phyloP scores from a whole-genome alignment of 2,329 filamentous ascomycete species.

The Penicillium polonicum region DNA sequence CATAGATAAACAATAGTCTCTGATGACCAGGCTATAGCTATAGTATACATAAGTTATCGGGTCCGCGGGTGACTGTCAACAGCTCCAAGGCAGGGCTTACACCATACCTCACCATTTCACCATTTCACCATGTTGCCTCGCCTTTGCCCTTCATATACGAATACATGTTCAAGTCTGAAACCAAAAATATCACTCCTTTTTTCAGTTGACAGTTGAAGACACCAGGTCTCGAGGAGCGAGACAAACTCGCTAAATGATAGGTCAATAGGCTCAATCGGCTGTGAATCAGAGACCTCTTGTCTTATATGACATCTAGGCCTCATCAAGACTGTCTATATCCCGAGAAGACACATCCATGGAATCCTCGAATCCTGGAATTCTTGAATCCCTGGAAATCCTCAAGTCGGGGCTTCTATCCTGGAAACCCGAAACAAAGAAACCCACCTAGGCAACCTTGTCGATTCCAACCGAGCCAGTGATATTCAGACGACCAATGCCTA shows the following conservation, averaged over 20 bases:
- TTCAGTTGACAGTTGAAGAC: not conserved
- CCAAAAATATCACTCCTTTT: not conserved
- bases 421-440: conserved; percentile 3
- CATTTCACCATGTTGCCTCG: not conserved
- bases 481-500: not conserved
- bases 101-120: not conserved
- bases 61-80: not conserved
- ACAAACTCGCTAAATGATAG: not conserved
- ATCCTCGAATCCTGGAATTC: not conserved
- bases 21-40: not conserved
- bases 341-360: not conserved
- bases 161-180: not conserved
- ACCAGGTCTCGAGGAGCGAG: not conserved
- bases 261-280: not conserved
- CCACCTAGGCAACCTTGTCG: not conserved
- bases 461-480: not conserved
- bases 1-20: not conserved
- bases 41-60: not conserved
- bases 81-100: no score
- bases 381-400: not conserved
- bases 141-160: not conserved
- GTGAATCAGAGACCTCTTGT: not conserved
- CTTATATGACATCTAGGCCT: not conserved
- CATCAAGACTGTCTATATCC: not conserved
- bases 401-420: not conserved